phyloP scores from a whole-genome alignment of 2,329 filamentous ascomycete species.

The Cytospora schulzeri region DNA sequence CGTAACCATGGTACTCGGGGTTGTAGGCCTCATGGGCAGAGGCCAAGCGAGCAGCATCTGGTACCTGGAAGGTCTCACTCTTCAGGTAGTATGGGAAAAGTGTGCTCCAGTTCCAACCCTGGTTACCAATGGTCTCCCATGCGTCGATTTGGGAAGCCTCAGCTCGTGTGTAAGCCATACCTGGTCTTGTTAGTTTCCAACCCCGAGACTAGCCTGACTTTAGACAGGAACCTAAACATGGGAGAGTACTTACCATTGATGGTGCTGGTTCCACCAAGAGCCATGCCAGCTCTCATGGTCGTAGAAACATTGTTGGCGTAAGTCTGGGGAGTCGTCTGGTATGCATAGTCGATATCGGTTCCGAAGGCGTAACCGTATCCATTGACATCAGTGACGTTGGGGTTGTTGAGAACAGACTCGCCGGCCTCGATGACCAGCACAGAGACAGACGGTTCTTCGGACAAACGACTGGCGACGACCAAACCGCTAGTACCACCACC shows the following conservation, averaged over 20 bases:
- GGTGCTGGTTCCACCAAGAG: conserved; percentile 11
- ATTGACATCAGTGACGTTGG: conserved; percentile 7
- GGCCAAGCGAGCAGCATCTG: not conserved
- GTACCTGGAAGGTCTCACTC: conserved; percentile 33
- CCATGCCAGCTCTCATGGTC: conserved; percentile 3
- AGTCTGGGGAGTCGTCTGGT: not conserved
- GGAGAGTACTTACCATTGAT: conserved; percentile 6
- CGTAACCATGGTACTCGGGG: conserved; percentile 32
- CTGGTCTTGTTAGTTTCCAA: not conserved
- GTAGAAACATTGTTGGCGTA: conserved; percentile 2
- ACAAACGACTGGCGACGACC: conserved; percentile 47
- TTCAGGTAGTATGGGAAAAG: conserved; percentile 40
- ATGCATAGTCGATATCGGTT: conserved; percentile 11
- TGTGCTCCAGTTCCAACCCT: conserved; percentile 32
- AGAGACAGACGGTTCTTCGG: conserved; percentile 38
- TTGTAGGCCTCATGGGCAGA: conserved; percentile 28
- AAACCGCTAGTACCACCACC: conserved; percentile 52
- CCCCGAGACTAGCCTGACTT: not conserved
- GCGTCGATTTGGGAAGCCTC: conserved; percentile 30
- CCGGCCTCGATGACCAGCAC: conserved; percentile 47
- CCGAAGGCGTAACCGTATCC: conserved; percentile 8
- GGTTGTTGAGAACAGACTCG: not conserved
- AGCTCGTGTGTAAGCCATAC: conserved; percentile 13
- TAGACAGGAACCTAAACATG: not conserved
- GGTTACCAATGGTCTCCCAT: conserved; percentile 35